Evolutionary conservation across 2,329 filamentous ascomycete genomes (phyloP), one percentile per base, ranked within the genome.

Genomic region (Stagonosporopsis rhizophila): DNA sequence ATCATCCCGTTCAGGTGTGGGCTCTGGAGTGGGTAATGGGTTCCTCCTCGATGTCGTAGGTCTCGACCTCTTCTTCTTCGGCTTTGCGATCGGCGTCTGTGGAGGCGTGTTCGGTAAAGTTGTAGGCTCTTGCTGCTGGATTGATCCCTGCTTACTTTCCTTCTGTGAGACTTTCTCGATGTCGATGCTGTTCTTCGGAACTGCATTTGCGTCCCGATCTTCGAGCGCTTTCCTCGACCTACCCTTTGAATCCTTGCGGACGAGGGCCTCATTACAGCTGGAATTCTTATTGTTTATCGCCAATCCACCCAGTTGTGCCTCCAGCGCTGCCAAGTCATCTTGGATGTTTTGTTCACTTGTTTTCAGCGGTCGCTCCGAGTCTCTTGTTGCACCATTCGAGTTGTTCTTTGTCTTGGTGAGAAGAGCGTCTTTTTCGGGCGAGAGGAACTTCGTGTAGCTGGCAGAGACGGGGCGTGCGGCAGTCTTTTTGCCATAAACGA

Each of bases 391-490:
- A 32, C 51, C 7, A 37, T 25, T 44, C 25, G 42, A 17, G 5
- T 42, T 48, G 32, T 40, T 46, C 20, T 52, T 54, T 22, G 42
- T 60, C 38, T 44, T 41, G 11, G 25, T 35, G 25, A 35, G 51
- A 32, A 61, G 42, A 6, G 30, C 56, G 27, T 66, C 67, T 56
- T 70, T 70, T 40, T 67, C 66, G 5, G 70, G 66, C 15, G 66
- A 67, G 5, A 74, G 44, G 22, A 73, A 69, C 34, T 68, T 69
- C 4, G 62, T 52, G 46, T 66, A 73, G 28, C 58, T 62, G 1
- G 49, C 34, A 6, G 54, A 40, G 1, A 39, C 19, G 35, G 56
- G 45, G 6, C 51, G 44, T 32, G 38, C 40, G 8, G 50, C 34
- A 12, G 50, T 14, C 20, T 59, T 65, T 49, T 63, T 69, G 23